Conservation (phyloP, 257 asterid species). For the Solanum ossicruentum region DNA sequence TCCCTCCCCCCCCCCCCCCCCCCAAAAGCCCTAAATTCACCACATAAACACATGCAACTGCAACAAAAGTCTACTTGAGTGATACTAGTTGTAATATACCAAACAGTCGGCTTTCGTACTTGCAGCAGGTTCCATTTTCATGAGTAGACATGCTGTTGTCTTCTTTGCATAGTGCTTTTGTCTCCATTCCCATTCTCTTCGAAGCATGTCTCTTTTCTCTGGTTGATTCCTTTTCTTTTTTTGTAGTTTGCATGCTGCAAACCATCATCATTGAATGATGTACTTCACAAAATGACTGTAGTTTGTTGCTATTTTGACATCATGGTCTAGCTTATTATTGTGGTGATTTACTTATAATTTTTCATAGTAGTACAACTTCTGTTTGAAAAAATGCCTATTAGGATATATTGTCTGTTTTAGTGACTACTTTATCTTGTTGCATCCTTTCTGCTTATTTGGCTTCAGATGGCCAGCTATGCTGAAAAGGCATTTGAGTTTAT, state of each 20-base stretch:
- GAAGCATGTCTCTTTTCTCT: not conserved
- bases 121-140: not conserved
- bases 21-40: not conserved
- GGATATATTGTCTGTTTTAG: not conserved
- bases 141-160: not conserved
- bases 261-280: no score
- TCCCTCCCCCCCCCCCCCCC: no score
- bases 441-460: not conserved
- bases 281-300: not conserved
- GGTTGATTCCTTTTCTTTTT: no score
- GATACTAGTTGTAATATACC: not conserved
- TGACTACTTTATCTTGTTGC: not conserved
- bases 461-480: slow-evolving; percentile 23
- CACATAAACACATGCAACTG: not conserved
- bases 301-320: not conserved
- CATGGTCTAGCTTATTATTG: no score
- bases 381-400: not conserved
- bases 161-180: not conserved
- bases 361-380: no score
- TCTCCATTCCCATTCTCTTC: not conserved
- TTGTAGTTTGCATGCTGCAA: no score
- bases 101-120: not conserved
- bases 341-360: no score
- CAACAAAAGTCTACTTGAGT: not conserved
- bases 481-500: slow-evolving; percentile 32